Base-by-base conservation (phyloP, 108 stramenopile species). In the Bacterosira constricta region DNA sequence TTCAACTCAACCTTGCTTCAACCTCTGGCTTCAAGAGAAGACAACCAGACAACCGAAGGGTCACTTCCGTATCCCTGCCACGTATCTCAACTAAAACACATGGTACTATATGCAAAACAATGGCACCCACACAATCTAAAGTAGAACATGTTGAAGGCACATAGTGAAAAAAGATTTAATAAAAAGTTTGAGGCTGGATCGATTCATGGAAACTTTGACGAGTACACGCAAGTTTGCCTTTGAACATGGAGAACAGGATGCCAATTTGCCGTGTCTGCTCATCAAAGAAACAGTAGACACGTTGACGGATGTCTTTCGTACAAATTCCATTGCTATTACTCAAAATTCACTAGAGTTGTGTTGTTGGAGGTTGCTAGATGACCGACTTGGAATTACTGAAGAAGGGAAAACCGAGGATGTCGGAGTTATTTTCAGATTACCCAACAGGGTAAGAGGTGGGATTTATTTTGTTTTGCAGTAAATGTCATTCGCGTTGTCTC, bases 141-240 rank as follows among this genome's bases (percentile, higher is more conserved):
- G 47, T 1, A 7, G 21, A 23, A 49, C 26, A 21, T 49, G n/a
- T 49, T 60, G 31, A 56, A 56, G 63, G 30, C 26, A 13, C 44
- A 20, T 35, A 23, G 37, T 5, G 35, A 42, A 5, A 45, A 18
- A 27, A 39, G 39, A n/a, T 51, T 44, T 36, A 35, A 59, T 12
- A 31, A 11, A 6, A 34, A 9, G 25, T 6, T 39, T 42, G 30
- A 11, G 34, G 1, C 49, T 71, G 10, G 41, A 50, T 36, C 18
- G 17, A 25, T 41, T 34, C 17, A 31, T 52, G 12, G 11, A 71
- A 17, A 45, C 44, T 52, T 34, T 61, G 31, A 4, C 36, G 60
- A 86, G 83, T 27, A 67, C 87, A 30, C 75, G 89, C n/a, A 66
- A 64, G 10, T 88, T 91, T 62, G 85, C 85, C 23, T 90, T 90